Conservation (phyloP, 805 yeast genomes). For the Barnettozyma californica region DNA sequence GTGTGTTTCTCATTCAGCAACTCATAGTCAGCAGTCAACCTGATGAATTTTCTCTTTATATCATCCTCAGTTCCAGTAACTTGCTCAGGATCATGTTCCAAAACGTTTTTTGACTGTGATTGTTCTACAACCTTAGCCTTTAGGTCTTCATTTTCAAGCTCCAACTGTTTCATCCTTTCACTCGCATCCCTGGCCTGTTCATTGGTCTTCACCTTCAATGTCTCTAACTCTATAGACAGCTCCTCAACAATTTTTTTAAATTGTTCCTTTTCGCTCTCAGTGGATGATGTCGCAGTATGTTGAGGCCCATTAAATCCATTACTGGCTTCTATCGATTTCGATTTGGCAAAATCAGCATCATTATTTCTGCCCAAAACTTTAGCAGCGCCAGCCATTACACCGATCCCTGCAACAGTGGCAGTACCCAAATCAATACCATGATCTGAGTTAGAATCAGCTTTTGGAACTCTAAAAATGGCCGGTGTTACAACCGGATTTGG, state of each 20-base stretch:
- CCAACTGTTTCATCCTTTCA: constrained; percentile 45
- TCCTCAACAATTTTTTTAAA: constrained; percentile 26
- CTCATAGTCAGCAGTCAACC: constrained; percentile 38
- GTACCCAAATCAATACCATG: not conserved
- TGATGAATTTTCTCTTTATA: constrained; percentile 39
- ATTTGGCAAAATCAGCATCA: not conserved
- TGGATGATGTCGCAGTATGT: not conserved
- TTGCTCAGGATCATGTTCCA: constrained; percentile 14
- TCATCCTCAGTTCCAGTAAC: constrained; percentile 20
- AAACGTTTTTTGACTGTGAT: not conserved
- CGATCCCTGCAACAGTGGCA: constrained; percentile 6
- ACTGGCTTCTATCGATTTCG: not conserved
- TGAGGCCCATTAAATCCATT: not conserved
- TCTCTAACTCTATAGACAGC: constrained; percentile 30
- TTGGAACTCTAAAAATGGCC: not conserved
- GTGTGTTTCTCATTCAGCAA: constrained; percentile 43
- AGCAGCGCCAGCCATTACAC: constrained; percentile 1
- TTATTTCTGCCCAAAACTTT: not conserved
- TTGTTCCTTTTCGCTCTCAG: constrained; percentile 19
- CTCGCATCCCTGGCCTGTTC: constrained; percentile 54
- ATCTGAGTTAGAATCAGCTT: not conserved
- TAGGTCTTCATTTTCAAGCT: constrained; percentile 29
- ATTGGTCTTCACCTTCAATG: constrained; percentile 38
- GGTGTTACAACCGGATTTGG: not conserved
- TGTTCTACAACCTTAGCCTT: constrained; percentile 16